phyloP scores from a whole-genome alignment of 2,329 filamentous ascomycete genomes.

The Alternaria sp. region DNA sequence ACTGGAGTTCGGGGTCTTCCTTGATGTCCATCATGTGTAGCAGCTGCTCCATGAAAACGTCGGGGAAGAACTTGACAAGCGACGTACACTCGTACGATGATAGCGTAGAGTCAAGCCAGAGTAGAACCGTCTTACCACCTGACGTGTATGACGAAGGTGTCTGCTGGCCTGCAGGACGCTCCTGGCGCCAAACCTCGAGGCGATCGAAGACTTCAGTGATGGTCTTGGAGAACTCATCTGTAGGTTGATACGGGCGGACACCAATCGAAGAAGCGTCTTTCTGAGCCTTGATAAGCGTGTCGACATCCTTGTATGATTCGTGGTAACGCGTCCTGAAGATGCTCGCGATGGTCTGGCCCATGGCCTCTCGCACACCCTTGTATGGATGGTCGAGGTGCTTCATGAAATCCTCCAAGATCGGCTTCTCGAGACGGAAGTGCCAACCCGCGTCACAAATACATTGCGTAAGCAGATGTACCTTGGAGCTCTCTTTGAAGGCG shows the following conservation, averaged over 20 bases:
- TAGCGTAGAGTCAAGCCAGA: conserved; percentile 92
- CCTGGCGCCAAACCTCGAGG: conserved; percentile 86
- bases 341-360: conserved; percentile 85
- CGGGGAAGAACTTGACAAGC: conserved; percentile 88
- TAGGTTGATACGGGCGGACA: conserved; percentile 81
- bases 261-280: conserved; percentile 83
- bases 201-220: conserved; percentile 79
- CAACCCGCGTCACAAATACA: conserved; percentile 88
- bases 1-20: conserved; percentile 94
- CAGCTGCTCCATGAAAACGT: conserved; percentile 88
- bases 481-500: conserved; percentile 98
- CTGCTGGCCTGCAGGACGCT: conserved; percentile 86
- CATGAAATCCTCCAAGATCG: conserved; percentile 88
- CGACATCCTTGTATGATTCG: conserved; percentile 87
- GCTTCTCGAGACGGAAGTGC: conserved; percentile 92
- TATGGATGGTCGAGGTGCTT: conserved; percentile 95
- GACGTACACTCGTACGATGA: conserved; percentile 93
- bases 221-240: conserved; percentile 74
- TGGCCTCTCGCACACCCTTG: conserved; percentile 94
- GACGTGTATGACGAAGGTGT: conserved; percentile 94
- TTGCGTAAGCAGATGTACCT: conserved; percentile 90
- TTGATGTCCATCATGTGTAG: conserved; percentile 99
- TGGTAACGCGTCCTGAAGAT: conserved; percentile 93
- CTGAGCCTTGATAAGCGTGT: conserved; percentile 78
- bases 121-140: conserved; percentile 91